Evolutionary conservation across 2,329 filamentous ascomycete genomes (phyloP).

Genomic region (Chaetomium strumarium): DNA sequence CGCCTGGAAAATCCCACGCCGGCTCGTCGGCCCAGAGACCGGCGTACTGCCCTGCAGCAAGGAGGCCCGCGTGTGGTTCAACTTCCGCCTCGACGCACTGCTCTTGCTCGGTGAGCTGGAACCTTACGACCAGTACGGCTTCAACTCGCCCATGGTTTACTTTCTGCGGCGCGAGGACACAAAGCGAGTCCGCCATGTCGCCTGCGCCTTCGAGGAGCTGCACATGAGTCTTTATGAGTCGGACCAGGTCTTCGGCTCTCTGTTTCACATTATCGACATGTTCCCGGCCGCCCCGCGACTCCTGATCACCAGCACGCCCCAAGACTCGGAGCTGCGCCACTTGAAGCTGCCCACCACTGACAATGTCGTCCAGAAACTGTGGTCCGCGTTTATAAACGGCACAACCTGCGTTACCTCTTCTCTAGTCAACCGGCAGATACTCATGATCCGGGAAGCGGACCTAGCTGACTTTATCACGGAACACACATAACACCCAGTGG

Average conservation of each 20-base stretch:
- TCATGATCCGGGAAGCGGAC: slow-evolving; percentile 40
- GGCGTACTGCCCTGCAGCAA: slow-evolving; percentile 27
- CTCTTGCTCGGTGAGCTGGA: slow-evolving; percentile 45
- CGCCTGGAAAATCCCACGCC: slow-evolving; percentile 40
- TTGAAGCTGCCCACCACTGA: slow-evolving; percentile 29
- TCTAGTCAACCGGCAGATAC: slow-evolving; percentile 39
- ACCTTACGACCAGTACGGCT: slow-evolving; percentile 40
- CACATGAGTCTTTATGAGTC: slow-evolving; percentile 37
- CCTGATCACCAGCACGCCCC: slow-evolving; percentile 36
- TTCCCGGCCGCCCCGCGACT: slow-evolving; percentile 35
- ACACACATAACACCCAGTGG: neutral
- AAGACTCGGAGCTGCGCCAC: slow-evolving; percentile 30
- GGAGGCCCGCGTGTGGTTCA: slow-evolving; percentile 41
- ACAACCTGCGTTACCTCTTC: slow-evolving; percentile 35
- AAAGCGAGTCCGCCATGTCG: slow-evolving; percentile 38
- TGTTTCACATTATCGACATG: slow-evolving; percentile 45
- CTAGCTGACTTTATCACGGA: slow-evolving; percentile 30
- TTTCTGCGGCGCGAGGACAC: slow-evolving; percentile 41
- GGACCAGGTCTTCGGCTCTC: slow-evolving; percentile 41
- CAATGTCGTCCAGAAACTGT: slow-evolving; percentile 43
- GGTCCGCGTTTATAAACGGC: slow-evolving; percentile 41
- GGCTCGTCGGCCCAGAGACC: slow-evolving; percentile 26
- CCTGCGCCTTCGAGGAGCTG: slow-evolving; percentile 40
- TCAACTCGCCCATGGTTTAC: slow-evolving; percentile 44
- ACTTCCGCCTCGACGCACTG: slow-evolving; percentile 42